Base-by-base conservation (phyloP, 2,329 filamentous ascomycete species). In the Pezicula carpinea region DNA sequence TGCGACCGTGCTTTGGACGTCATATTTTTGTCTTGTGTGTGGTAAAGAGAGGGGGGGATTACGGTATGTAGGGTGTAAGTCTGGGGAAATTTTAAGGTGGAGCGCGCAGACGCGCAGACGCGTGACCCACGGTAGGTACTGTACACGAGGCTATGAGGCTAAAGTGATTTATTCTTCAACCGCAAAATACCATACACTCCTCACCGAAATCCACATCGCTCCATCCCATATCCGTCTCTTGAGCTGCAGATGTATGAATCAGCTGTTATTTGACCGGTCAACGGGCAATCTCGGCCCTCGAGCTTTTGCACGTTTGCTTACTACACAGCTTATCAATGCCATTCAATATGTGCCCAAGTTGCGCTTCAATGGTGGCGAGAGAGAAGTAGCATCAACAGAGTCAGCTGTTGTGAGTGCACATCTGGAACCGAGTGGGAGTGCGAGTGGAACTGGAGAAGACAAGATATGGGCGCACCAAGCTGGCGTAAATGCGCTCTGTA, bases 401-500 rank as follows among this genome's bases (percentile, higher is more conserved):
- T 49, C 47, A 17, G 39, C 45, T 18, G 31, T 8, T 35, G 35
- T 17, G 19, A 41, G 23, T 11, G 26, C 23, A 31, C 23, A 46
- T 19, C 39, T 42, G 26, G 26, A 50, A 23, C 35, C 44, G 13
- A 40, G 18, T 8, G 18, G 51, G 14, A 44, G 33, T 8, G 38
- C 29, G 18, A 29, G 18, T n/a, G 23, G 22, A 29, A 39, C 48
- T 46, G 34, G 42, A 44, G 49, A 59, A 50, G 23, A 36, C 14
- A 45, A 52, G 60, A 41, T 67, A 50, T 76, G 76, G 73, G 87
- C 89, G 1, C 90, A 96, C 66, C 77, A 80, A 45, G 79, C 87
- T 4, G 90, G 90, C 13, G 87, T 91, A 32, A 93, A 85, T 60
- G 81, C 85, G 33, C 70, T 96, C 34, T 82, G 86, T 0, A 76